Base-by-base conservation (phyloP, 805 yeast species). In the Metschnikowia lochheadii region DNA sequence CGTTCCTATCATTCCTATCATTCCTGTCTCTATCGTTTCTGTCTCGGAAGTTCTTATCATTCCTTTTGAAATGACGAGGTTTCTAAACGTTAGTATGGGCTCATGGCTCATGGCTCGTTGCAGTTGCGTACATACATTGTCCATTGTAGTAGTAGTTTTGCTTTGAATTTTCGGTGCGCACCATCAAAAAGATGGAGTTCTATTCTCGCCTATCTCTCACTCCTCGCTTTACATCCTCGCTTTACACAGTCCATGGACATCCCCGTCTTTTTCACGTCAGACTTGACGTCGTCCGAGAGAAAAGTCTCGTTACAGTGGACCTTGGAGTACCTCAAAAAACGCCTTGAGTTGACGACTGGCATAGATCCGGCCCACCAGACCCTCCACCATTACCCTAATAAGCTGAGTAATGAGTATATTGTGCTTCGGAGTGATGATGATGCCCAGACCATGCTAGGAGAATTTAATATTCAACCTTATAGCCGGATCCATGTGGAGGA, bases 261-360 rank as follows among this genome's bases (percentile, higher is more conserved):
- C 44, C 73, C 70, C 15, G 71, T 85, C 3, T 78, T 78, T 56
- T 70, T 87, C 33, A 82, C 89, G 0, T 85, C 94, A 2, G 75
- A 74, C 21, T 68, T 83, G 57, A 85, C 87, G 1, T 79, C 86
- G 7, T 82, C 94, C 2, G 91, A 86, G 61, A 68, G 91, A 48
- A 68, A 87, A 39, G 67, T 89, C 29, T 79, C 85, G 0, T 78
- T 81, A 0, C 75, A 72, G 36, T 87, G 92, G 91, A 64, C 80
- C 0, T 49, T 87, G 14, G 65, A 64, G 6, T 68, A 79, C 53
- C 73, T 88, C 46, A 78, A 81, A 55, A 55, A 65, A 37, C 75
- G 79, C 50, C 64, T 89, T 10, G 94, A 87, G 58, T 75, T 72
- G 34, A 80, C 87, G 53, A 87, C 96, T 0, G 96, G 96, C 2